Evolutionary conservation across 306 rosid genomes (phyloP).

Genomic region (Quercus bicolor): DNA sequence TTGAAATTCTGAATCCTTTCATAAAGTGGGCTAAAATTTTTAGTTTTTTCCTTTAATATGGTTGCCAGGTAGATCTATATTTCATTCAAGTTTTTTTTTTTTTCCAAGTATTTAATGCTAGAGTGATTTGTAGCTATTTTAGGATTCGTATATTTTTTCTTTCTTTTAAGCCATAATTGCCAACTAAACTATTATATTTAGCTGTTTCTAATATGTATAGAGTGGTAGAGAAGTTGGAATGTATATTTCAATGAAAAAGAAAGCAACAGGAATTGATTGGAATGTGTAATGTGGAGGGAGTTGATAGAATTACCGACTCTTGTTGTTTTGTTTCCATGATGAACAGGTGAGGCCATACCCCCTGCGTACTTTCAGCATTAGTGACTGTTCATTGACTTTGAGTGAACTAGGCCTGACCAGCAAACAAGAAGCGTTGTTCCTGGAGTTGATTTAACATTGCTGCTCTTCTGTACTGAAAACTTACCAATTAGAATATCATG

Average conservation of each 20-base stretch:
- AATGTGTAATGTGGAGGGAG: not conserved
- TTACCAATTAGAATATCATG: not conserved
- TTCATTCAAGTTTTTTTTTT: no score
- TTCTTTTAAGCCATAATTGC: no score
- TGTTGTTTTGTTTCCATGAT: constrained; percentile 18
- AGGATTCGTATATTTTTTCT: no score
- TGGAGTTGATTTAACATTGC: constrained; percentile 55
- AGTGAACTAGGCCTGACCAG: constrained; percentile 68
- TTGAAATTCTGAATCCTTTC: no score
- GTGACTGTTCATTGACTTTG: constrained; percentile 50
- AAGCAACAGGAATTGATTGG: not conserved
- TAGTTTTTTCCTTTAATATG: no score
- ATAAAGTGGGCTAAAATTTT: no score
- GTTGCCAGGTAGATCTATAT: no score
- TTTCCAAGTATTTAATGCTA: no score
- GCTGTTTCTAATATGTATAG: not conserved
- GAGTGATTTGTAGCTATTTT: no score
- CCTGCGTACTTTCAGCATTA: constrained; percentile 41
- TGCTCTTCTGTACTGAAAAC: constrained; percentile 7
- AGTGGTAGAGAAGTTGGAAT: not conserved
- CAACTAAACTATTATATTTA: not conserved
- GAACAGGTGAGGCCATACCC: constrained; percentile 81
- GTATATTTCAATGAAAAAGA: not conserved
- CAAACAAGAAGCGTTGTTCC: constrained; percentile 79
- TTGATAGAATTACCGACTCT: not conserved